Evolutionary conservation across 2,329 filamentous ascomycete species (phyloP).

Genomic region (Aspergillus texensis): DNA sequence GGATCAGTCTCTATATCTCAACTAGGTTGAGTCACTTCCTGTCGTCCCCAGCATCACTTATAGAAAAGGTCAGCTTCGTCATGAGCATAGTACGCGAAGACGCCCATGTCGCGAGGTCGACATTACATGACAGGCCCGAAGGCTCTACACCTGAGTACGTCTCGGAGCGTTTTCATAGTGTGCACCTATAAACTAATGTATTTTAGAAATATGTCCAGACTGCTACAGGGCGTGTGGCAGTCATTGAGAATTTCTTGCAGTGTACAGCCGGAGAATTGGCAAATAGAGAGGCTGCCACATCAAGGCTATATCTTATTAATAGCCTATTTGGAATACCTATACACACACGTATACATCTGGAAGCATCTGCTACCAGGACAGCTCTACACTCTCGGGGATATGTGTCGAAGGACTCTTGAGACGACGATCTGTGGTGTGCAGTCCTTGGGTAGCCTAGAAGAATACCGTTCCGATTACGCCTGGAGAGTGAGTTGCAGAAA

Average conservation of each 20-base stretch:
- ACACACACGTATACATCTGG: background rate
- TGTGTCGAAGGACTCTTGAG: background rate
- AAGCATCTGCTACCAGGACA: background rate
- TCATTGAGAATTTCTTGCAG: background rate
- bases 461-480: background rate
- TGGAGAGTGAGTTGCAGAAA: background rate
- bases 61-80: background rate
- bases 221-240: background rate
- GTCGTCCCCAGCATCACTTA: background rate
- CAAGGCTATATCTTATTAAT: background rate
- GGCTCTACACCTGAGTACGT: background rate
- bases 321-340: background rate
- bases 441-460: background rate
- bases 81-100: background rate
- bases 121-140: background rate
- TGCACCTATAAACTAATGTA: background rate
- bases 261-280: background rate
- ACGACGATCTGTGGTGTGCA: background rate
- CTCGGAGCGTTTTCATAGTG: background rate
- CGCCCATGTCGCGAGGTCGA: background rate
- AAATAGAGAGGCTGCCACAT: background rate
- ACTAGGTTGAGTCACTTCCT: background rate
- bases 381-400: background rate
- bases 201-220: background rate
- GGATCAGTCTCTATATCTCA: background rate